A percentile compares a stretch with the other conserved stretches of the same genome.
Conservation (phyloP, 2,329 filamentous ascomycete genomes). For the Beauveria varroae region DNA sequence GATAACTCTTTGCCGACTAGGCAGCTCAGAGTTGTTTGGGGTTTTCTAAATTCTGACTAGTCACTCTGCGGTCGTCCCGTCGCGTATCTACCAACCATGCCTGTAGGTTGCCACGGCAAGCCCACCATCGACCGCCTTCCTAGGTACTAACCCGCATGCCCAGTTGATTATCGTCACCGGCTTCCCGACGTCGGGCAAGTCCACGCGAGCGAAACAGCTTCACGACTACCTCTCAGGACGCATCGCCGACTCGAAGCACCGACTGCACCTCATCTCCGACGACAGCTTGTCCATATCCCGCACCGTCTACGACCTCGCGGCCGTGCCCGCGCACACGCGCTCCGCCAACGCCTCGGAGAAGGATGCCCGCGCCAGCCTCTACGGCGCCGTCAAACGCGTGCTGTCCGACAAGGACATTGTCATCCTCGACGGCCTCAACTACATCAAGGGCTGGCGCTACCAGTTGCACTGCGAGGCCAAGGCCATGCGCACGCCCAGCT, state of each 20-base stretch:
- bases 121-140: neutral
- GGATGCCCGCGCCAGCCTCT: conserved; percentile 68
- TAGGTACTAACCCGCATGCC: neutral
- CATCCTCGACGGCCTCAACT: conserved; percentile 73
- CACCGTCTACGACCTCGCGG: conserved; percentile 57
- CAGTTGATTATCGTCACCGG: conserved; percentile 62
- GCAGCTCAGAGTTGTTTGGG: neutral
- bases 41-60: neutral
- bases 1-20: neutral
- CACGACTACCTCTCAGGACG: conserved; percentile 54
- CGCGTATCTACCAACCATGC: neutral
- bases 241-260: conserved; percentile 47
- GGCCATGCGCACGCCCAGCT: conserved; percentile 66
- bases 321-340: conserved; percentile 51
- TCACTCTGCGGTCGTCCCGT: neutral
- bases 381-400: conserved; percentile 70
- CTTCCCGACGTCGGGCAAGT: conserved; percentile 62
- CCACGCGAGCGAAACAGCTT: conserved; percentile 58
- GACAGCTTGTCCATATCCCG: conserved; percentile 62
- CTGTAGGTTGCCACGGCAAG: neutral
- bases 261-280: conserved; percentile 68
- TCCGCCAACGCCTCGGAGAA: conserved; percentile 72
- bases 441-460: conserved; percentile 86
- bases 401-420: conserved; percentile 68
- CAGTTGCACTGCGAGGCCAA: conserved; percentile 82